Evolutionary conservation across 1,139 yeast genomes (phyloP).

Genomic region (Eremothecium coryli): DNA sequence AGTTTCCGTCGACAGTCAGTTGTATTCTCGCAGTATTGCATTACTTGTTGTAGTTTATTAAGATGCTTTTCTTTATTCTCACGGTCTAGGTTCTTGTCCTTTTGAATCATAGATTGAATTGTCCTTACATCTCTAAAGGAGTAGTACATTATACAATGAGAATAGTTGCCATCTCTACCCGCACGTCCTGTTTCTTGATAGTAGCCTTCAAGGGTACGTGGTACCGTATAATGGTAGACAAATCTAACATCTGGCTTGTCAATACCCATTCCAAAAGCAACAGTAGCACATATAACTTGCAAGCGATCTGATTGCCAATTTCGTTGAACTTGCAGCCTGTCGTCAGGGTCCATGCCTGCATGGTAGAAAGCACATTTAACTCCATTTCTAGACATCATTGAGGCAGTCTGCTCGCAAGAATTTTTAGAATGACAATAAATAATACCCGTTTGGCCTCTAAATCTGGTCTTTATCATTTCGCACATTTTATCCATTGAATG

Average conservation of each 20-base stretch:
- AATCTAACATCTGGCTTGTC: slow-evolving; percentile 92
- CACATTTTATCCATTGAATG: slow-evolving; percentile 54
- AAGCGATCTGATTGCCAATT: slow-evolving; percentile 71
- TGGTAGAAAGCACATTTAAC: slow-evolving; percentile 71
- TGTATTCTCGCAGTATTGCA: slow-evolving; percentile 83
- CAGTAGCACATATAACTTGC: slow-evolving; percentile 87
- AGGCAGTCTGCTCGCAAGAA: slow-evolving; percentile 76
- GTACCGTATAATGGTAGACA: slow-evolving; percentile 83
- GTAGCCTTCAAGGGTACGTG: slow-evolving; percentile 87
- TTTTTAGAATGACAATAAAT: slow-evolving; percentile 88
- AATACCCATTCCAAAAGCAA: slow-evolving; percentile 98
- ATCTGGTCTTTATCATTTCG: slow-evolving; percentile 44
- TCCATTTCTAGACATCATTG: slow-evolving; percentile 50
- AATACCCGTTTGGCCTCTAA: slow-evolving; percentile 65
- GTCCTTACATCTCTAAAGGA: slow-evolving; percentile 67
- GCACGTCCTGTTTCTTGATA: slow-evolving; percentile 99
- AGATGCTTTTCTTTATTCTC: slow-evolving; percentile 69
- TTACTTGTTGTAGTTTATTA: slow-evolving; percentile 69
- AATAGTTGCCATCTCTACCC: slow-evolving; percentile 81
- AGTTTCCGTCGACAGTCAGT: slow-evolving; percentile 87
- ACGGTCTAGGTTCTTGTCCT: slow-evolving; percentile 58
- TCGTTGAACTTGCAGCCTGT: slow-evolving; percentile 57
- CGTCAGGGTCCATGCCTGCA: slow-evolving; percentile 84
- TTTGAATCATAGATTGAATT: slow-evolving; percentile 65
- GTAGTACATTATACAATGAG: slow-evolving; percentile 78